These are phyloP conservation scores for Neurospora intermedia DNA, from an alignment of 495 filamentous ascomycete genomes.

Conservation along the genomic window DNA sequence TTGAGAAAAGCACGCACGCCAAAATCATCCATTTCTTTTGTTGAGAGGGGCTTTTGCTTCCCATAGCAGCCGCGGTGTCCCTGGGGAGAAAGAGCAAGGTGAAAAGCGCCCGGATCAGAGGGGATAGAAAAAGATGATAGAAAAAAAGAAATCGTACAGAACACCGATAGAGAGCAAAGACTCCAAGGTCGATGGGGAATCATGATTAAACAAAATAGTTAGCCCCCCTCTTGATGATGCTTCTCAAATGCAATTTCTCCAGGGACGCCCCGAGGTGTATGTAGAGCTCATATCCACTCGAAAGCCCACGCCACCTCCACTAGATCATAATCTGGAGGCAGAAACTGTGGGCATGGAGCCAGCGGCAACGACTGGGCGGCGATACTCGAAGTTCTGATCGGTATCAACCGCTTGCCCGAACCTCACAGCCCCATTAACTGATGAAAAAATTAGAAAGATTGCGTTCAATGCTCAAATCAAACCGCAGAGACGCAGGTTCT, in stretches of 20 bases:
- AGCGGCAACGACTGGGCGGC: constrained; percentile 7
- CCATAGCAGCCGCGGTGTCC: background rate
- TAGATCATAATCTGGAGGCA: constrained; percentile 7
- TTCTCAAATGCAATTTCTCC: constrained; percentile 14
- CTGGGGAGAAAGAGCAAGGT: background rate
- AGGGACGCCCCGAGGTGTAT: constrained; percentile 5
- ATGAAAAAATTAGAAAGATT: background rate
- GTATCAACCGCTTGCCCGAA: background rate
- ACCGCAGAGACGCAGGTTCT: constrained; percentile 95
- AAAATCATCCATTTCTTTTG: background rate
- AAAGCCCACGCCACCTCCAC: background rate
- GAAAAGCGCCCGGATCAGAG: constrained; percentile 4
- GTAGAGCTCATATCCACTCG: constrained; percentile 1
- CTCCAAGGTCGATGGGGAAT: constrained; percentile 9
- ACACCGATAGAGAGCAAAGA: constrained; percentile 15
- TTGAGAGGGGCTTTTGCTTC: constrained; percentile 1
- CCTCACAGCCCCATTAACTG: background rate
- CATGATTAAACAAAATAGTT: constrained; percentile 35
- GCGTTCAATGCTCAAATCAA: constrained; percentile 62
- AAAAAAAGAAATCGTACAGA: constrained; percentile 15
- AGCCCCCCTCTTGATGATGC: constrained; percentile 10
- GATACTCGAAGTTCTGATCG: background rate
- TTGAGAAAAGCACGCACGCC: background rate
- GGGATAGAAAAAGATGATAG: constrained; percentile 7
- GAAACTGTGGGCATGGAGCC: constrained; percentile 1